Evolutionary conservation across 345 rosid genomes (phyloP).

Genomic region (Kernera saxatilis): DNA sequence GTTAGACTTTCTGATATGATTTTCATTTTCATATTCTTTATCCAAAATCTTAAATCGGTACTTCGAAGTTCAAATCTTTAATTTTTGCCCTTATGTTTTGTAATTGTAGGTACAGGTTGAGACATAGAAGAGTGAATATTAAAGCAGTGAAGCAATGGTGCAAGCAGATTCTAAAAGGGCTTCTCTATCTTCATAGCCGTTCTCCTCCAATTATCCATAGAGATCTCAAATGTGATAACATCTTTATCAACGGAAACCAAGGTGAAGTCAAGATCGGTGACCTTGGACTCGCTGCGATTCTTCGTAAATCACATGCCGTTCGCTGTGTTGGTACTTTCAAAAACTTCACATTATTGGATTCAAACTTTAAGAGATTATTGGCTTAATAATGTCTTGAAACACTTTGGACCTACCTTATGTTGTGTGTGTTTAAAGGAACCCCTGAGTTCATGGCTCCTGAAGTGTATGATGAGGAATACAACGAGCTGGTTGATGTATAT

Average conservation of each 20-base stretch:
- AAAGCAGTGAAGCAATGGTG: conserved; percentile 98
- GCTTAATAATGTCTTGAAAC: neutral
- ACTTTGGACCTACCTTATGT: conserved; percentile 11
- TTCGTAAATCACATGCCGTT: conserved; percentile 84
- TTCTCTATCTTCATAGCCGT: conserved; percentile 79
- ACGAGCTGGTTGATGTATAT: conserved; percentile 92
- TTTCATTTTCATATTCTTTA: neutral
- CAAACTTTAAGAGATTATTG: neutral
- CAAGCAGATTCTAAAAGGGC: conserved; percentile 78
- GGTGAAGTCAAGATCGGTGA: conserved; percentile 99
- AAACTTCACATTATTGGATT: conserved; percentile 2
- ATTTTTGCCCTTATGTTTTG: too few relatives aligned
- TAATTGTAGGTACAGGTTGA: conserved; percentile 63
- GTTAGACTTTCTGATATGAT: too few relatives aligned
- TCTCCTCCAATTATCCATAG: conserved; percentile 93
- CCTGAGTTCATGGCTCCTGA: conserved; percentile 99
- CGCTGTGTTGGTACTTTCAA: conserved; percentile 77
- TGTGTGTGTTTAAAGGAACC: conserved; percentile 51
- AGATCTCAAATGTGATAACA: conserved; percentile 98
- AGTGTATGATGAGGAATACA: conserved; percentile 91
- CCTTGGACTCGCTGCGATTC: conserved; percentile 94
- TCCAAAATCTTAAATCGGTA: conserved; percentile 1
- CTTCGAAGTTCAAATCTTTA: conserved; percentile 5
- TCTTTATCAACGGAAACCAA: conserved; percentile 94
- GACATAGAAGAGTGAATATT: conserved; percentile 80